These are phyloP conservation scores for Trichaptum fuscoviolaceum DNA, from an alignment of 768 basidiomycete species.

Conservation along the genomic window DNA sequence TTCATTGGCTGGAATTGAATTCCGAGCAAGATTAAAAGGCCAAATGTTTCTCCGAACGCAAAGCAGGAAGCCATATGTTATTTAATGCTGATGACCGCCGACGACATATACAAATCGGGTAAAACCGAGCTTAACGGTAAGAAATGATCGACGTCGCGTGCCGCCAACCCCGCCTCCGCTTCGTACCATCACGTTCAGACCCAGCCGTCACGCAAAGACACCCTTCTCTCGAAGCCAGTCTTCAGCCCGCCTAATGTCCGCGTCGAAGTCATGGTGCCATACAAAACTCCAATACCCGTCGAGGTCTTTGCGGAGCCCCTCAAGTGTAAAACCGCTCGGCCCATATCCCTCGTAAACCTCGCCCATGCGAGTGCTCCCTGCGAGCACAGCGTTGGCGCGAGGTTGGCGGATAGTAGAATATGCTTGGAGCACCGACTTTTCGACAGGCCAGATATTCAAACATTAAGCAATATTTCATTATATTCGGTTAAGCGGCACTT, in stretches of 20 bases:
- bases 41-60: not conserved
- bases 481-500: constrained; percentile 9
- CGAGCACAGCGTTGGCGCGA: constrained; percentile 45
- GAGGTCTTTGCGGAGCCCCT: constrained; percentile 31
- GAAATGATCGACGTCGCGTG: not conserved
- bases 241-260: constrained; percentile 32
- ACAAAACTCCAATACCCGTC: constrained; percentile 40
- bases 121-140: not conserved
- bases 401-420: constrained; percentile 42
- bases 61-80: not conserved
- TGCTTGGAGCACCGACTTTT: constrained; percentile 39
- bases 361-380: constrained; percentile 36
- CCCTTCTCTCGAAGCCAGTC: constrained; percentile 15
- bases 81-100: not conserved
- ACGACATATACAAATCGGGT: not conserved
- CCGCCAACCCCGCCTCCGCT: no score
- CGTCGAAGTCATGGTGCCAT: constrained; percentile 42
- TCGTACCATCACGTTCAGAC: not conserved
- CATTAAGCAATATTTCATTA: no score
- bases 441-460: no score
- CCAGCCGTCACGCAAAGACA: not conserved
- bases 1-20: not conserved
- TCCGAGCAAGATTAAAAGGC: not conserved
- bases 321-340: constrained; percentile 23
- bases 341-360: constrained; percentile 39